phyloP scores from a whole-genome alignment of 495 filamentous ascomycete species.

The Geoglossum glabrum region DNA sequence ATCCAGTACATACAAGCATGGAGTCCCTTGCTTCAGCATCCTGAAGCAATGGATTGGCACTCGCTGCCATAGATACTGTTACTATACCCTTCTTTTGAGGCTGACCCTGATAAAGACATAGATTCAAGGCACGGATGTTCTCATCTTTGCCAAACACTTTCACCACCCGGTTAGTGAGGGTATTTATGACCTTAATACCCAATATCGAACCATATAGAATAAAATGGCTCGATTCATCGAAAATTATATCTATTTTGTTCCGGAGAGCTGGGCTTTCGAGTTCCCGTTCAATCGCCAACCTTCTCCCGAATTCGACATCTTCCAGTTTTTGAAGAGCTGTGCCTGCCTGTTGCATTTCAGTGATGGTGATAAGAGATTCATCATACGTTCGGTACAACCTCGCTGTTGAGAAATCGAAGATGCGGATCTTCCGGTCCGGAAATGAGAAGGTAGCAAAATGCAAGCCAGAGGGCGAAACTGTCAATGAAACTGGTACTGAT shows the following conservation, averaged over 20 bases:
- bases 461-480: slow-evolving; percentile 63
- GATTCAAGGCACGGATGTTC: slow-evolving; percentile 56
- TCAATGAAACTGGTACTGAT: slow-evolving; percentile 64
- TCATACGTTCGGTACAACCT: slow-evolving; percentile 87
- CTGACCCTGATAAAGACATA: slow-evolving; percentile 87
- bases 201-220: slow-evolving; percentile 83
- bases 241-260: slow-evolving; percentile 64
- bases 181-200: slow-evolving; percentile 87
- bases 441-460: slow-evolving; percentile 83
- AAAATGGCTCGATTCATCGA: slow-evolving; percentile 92
- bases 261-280: slow-evolving; percentile 48
- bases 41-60: slow-evolving; percentile 75
- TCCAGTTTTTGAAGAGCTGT: slow-evolving; percentile 61
- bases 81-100: slow-evolving; percentile 79
- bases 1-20: slow-evolving; percentile 65
- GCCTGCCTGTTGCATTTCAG: slow-evolving; percentile 86
- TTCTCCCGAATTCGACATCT: slow-evolving; percentile 76
- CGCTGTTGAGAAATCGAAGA: slow-evolving; percentile 80
- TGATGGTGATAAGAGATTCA: slow-evolving; percentile 68
- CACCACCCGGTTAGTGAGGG: slow-evolving; percentile 72
- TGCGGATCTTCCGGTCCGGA: slow-evolving; percentile 74
- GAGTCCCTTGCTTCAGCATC: slow-evolving; percentile 86
- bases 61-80: slow-evolving; percentile 95
- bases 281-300: slow-evolving; percentile 73
- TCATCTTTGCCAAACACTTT: slow-evolving; percentile 81